Evolutionary conservation across 768 basidiomycete genomes (phyloP).

Genomic region (Trametes cingulata): DNA sequence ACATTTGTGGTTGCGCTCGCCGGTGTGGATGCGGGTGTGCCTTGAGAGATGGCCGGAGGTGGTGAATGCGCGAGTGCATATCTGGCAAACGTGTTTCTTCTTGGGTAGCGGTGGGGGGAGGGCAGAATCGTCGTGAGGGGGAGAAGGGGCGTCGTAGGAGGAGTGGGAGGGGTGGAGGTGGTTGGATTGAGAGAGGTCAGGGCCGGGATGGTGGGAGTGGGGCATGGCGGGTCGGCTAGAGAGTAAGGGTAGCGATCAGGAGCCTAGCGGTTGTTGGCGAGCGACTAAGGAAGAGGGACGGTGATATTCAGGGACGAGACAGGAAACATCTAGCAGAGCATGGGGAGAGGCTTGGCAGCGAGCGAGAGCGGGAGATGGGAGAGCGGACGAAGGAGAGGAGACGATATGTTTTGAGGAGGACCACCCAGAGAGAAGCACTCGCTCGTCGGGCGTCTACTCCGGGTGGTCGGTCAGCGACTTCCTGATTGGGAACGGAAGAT

Average conservation of each 20-base stretch:
- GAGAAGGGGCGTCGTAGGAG: neutral
- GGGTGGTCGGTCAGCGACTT: too few relatives aligned
- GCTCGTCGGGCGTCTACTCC: too few relatives aligned
- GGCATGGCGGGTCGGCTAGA: constrained; percentile 10
- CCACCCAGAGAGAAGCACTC: neutral
- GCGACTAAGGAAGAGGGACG: neutral
- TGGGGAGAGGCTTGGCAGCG: too few relatives aligned
- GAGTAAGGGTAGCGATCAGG: constrained; percentile 5
- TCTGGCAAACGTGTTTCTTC: constrained; percentile 59
- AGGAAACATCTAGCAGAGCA: too few relatives aligned
- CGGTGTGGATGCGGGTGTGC: constrained; percentile 88
- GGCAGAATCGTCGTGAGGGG: neutral
- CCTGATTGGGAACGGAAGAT: constrained; percentile 12
- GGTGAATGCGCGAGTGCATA: constrained; percentile 79
- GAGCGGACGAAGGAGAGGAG: neutral
- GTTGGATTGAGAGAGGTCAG: neutral
- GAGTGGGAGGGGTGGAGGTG: neutral
- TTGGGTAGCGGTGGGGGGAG: constrained; percentile 14
- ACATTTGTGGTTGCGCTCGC: constrained; percentile 89
- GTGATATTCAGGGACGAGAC: neutral
- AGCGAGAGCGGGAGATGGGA: neutral
- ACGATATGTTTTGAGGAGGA: neutral
- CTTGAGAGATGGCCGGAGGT: constrained; percentile 88
- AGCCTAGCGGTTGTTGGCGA: neutral
- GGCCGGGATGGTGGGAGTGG: constrained; percentile 4